Evolutionary conservation across 768 basidiomycete species (phyloP).

Genomic region (Collybiopsis confluens): DNA sequence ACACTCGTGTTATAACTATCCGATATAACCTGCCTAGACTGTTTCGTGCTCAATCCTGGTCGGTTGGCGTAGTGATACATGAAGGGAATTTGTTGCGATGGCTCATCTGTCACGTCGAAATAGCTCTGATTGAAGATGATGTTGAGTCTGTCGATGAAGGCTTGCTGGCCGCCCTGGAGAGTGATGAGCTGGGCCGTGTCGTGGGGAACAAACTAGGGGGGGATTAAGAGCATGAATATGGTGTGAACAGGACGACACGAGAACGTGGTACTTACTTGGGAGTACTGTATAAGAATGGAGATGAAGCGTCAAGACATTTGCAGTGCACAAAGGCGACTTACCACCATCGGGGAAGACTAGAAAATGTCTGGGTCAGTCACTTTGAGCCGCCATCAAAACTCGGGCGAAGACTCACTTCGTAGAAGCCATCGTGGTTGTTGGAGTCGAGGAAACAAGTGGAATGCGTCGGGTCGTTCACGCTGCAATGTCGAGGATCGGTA

Average conservation of each 20-base stretch:
- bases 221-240: neutral
- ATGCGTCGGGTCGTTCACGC: slow-evolving; percentile 52
- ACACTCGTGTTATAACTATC: slow-evolving; percentile 52
- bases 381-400: no score
- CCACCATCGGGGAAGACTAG: slow-evolving; percentile 51
- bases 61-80: slow-evolving; percentile 68
- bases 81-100: slow-evolving; percentile 63
- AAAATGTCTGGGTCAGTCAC: no score
- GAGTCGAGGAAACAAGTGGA: slow-evolving; percentile 60
- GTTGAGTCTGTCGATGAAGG: slow-evolving; percentile 51
- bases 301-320: neutral
- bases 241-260: neutral
- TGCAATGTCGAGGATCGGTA: slow-evolving; percentile 66
- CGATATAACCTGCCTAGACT: slow-evolving; percentile 51
- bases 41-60: slow-evolving; percentile 54
- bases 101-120: slow-evolving; percentile 62
- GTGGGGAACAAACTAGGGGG: slow-evolving; percentile 55
- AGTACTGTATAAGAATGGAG: slow-evolving; percentile 38
- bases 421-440: slow-evolving; percentile 55
- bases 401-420: slow-evolving; percentile 30
- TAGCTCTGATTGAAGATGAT: slow-evolving; percentile 58
- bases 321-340: slow-evolving; percentile 22
- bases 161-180: slow-evolving; percentile 53
- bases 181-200: slow-evolving; percentile 59
- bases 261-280: slow-evolving; percentile 36